Base-by-base conservation (phyloP, 2,329 filamentous ascomycete species). In the Alternaria hordeiaustralica region DNA sequence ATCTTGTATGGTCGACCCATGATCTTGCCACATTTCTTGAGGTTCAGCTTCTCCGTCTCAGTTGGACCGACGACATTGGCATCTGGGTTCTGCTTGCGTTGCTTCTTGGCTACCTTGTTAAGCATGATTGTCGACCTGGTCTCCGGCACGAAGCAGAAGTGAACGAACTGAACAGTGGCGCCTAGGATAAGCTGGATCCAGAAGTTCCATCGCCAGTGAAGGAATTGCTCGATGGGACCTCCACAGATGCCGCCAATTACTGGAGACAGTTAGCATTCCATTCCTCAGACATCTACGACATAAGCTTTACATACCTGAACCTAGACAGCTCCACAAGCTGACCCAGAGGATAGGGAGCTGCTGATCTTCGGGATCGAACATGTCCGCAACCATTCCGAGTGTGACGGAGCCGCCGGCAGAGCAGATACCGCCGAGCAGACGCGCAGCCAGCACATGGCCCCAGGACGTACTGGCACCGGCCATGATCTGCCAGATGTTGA, bases 121-220 rank as follows among this genome's bases (percentile, higher is more conserved):
- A 96, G 89, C 84, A 95, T 86, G 65, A 93, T 86, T 2, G 90
- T 92, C 0, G 88, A 86, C 54, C 92, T 86, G 1, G 92, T 95
- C 79, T 96, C 93, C 1, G 91, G 91, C 2, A 95, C 92, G 6
- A 87, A 83, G 63, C 91, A 75, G 50, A 89, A 80, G 75, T 94
- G 92, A 9, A 92, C 73, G 4, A 86, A 21, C 73, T 95, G 92
- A 3, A 92, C 87, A 26, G 87, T 84, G 6, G 80, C 88, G 25
- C 93, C 92, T 58, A 96, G 90, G 67, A 94, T 92, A 64, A 96
- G 87, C 79, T 94, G 92, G 66, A 94, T 90, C 91, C 92, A 96
- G 78, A 95, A 93, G 61, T 85, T 88, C 89, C 89, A 94, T 67
- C 86, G 85, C 92, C 92, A 95, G 15, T 87, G 82, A 1, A 92